phyloP scores from a whole-genome alignment of 2,329 filamentous ascomycete genomes.

The Ophiostoma triangulosporum region DNA sequence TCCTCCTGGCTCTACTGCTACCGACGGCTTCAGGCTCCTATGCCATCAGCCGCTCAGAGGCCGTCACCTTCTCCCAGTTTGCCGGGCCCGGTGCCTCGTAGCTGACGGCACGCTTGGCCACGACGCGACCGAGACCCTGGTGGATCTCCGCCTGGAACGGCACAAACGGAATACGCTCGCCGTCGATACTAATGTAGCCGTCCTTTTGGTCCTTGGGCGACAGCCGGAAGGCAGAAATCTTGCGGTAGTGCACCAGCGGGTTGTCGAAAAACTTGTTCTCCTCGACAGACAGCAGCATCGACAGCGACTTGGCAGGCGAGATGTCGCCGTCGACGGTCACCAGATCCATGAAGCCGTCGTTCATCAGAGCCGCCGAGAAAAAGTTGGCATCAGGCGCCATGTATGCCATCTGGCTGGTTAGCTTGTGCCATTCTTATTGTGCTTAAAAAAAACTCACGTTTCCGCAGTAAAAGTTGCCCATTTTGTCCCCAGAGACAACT shows the following conservation, averaged over 20 bases:
- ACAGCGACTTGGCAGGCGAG: constrained; percentile 48
- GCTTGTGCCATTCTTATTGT: too few relatives aligned
- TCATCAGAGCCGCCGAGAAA: constrained; percentile 69
- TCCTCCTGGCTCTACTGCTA: not conserved
- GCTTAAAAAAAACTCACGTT: constrained; percentile 52
- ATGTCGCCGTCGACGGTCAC: constrained; percentile 69
- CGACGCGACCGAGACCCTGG: constrained; percentile 65
- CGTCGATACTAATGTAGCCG: constrained; percentile 89
- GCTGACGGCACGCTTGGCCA: constrained; percentile 59
- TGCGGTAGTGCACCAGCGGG: constrained; percentile 64
- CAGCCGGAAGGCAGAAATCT: constrained; percentile 77
- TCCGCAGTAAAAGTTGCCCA: constrained; percentile 88
- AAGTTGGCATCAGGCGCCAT: constrained; percentile 82
- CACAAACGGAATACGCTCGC: constrained; percentile 73
- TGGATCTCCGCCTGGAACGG: constrained; percentile 89
- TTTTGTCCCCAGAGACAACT: constrained; percentile 54
- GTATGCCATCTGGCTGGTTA: constrained; percentile 55
- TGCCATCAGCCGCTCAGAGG: constrained; percentile 18
- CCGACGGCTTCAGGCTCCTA: constrained; percentile 7
- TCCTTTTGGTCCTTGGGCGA: constrained; percentile 56
- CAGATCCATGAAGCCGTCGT: constrained; percentile 77
- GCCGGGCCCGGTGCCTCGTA: constrained; percentile 53
- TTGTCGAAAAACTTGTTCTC: constrained; percentile 68
- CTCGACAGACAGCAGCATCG: constrained; percentile 59
- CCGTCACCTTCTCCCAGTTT: constrained; percentile 31